A percentile compares a stretch with the other conserved stretches of the same genome.
Evolutionary conservation across 768 basidiomycete genomes (phyloP).

Genomic region (Hypsizygus marmoreus): DNA sequence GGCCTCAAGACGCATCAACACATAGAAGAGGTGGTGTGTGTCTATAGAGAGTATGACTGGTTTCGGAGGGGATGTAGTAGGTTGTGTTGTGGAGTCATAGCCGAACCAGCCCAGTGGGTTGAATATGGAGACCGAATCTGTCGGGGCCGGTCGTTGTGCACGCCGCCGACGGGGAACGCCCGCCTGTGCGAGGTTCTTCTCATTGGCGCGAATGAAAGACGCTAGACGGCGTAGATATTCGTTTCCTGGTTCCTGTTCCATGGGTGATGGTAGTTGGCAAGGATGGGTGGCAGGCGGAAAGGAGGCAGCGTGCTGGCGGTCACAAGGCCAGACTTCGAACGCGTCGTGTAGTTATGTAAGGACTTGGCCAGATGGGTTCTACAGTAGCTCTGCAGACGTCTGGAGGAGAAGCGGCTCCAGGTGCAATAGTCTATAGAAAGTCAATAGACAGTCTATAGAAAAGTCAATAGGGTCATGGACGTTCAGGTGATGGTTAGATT

Average conservation of each 20-base stretch:
- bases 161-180: slow-evolving; percentile 54
- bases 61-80: slow-evolving; percentile 40
- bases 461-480: no score
- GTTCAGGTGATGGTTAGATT: not conserved
- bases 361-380: not conserved
- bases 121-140: slow-evolving; percentile 42
- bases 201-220: slow-evolving; percentile 71
- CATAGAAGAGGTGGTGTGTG: slow-evolving; percentile 84
- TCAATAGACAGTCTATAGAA: not conserved
- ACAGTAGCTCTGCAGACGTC: no score
- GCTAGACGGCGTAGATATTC: slow-evolving; percentile 73
- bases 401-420: no score
- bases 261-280: slow-evolving; percentile 16
- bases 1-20: slow-evolving; percentile 84
- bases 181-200: slow-evolving; percentile 70
- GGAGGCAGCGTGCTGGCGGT: slow-evolving; percentile 6
- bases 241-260: slow-evolving; percentile 65
- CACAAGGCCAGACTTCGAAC: slow-evolving; percentile 8
- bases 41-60: slow-evolving; percentile 72
- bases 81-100: slow-evolving; percentile 28
- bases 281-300: slow-evolving; percentile 14
- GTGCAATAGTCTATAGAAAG: slow-evolving; percentile 4
- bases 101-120: slow-evolving; percentile 69
- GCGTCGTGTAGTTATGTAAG: not conserved
- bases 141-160: slow-evolving; percentile 30